Base-by-base conservation (phyloP, 805 yeast genomes). In the Wickerhamiella bombiphila region DNA sequence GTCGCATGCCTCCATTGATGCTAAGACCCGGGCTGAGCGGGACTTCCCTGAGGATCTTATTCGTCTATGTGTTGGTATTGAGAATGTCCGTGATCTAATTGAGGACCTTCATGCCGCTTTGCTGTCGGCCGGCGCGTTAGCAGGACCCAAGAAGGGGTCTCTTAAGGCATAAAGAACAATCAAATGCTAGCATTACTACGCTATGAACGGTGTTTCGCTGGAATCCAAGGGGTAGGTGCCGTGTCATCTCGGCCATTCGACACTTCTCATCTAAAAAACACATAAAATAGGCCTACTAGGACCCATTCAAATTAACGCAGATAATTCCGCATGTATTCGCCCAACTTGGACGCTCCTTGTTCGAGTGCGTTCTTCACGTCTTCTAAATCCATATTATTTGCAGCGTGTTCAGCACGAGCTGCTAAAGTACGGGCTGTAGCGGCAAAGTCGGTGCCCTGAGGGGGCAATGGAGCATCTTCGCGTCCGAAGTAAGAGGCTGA, bases 1-100 rank as follows among this genome's bases (percentile, higher is more conserved):
- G 96, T 81, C 94, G 5, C 97, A 86, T 55, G 96, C 96, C n/a
- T 78, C 94, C 2, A 86, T 86, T 44, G 94, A 85, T 49, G 78
- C 85, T 19, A 73, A 80, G 53, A 76, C 82, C 3, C 74, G 96
- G 58, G 76, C 75, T 35, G 93, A 80, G 57, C 74, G 97, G 56
- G 83, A 76, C 32, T 75, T 86, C 61, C 94, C 95, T 2, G 96
- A 86, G 58, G 96, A 88, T 55, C 66, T 86, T 53, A 74, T 86
- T 49, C 69, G 97, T 52, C 67, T 86, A 39, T 86, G 95, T 56
- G 76, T 86, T 36, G 97, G 97, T 42, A 86, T 86, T 44, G 97
- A 86, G 56, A 74, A 77, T 54, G 63, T 69, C 29, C 76, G 72
- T 42, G 97, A 86, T 55, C 65, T 86, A 54, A 76, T 83, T 35